Evolutionary conservation across 345 rosid genomes (phyloP).

Genomic region (Ceriops decandra): DNA sequence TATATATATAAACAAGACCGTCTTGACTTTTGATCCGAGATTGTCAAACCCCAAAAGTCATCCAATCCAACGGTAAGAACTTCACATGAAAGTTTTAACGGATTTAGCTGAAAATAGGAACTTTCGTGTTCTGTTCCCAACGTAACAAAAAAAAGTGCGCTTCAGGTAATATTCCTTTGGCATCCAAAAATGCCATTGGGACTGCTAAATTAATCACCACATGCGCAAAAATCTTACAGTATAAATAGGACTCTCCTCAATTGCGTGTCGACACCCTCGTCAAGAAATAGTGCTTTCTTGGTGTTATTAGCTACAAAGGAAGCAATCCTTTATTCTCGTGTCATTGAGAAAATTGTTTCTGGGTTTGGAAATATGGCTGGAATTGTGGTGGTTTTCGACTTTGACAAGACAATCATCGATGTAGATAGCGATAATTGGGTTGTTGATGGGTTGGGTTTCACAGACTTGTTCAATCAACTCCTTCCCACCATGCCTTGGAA

Average conservation of each 20-base stretch:
- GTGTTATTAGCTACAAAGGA: not conserved
- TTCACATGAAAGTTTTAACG: not conserved
- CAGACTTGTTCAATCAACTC: constrained; percentile 71
- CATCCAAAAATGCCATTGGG: constrained; percentile 9
- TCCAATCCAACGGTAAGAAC: not conserved
- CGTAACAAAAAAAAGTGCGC: not conserved
- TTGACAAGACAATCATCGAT: constrained; percentile 82
- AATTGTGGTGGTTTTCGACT: constrained; percentile 64
- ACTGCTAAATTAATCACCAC: not conserved
- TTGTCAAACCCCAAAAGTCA: not conserved
- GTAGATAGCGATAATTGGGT: constrained; percentile 91
- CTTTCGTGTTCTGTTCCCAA: not conserved
- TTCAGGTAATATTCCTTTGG: constrained; percentile 53
- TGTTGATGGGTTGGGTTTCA: constrained; percentile 64
- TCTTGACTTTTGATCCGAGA: not conserved
- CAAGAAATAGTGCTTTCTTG: not conserved
- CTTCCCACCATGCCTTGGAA: constrained; percentile 95
- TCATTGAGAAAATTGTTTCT: not conserved
- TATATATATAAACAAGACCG: not conserved
- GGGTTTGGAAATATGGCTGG: constrained; percentile 32
- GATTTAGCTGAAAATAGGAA: too few relatives aligned
- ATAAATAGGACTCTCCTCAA: constrained; percentile 35
- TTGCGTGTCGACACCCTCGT: too few relatives aligned
- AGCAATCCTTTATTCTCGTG: not conserved
- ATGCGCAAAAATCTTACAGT: not conserved